phyloP scores from a whole-genome alignment of 768 basidiomycete genomes.

The Rhizopogon vinicolor region DNA sequence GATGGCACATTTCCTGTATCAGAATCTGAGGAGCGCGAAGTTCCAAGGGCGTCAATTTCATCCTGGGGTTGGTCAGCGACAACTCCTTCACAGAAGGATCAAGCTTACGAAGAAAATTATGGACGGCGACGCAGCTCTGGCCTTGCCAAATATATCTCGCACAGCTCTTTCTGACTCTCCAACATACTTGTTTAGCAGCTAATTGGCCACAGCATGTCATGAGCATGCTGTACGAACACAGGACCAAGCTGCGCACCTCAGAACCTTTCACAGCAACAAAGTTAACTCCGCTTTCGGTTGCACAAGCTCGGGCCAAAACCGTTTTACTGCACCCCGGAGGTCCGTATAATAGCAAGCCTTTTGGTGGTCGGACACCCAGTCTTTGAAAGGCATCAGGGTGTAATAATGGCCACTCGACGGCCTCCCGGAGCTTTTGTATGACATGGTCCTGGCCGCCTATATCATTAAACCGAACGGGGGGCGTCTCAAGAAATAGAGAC shows the following conservation, averaged over 20 bases:
- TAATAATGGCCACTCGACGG: constrained; percentile 91
- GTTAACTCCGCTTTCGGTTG: constrained; percentile 91
- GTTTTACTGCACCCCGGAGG: constrained; percentile 99
- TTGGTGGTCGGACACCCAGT: constrained; percentile 83
- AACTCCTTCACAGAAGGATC: not conserved
- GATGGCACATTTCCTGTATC: constrained; percentile 50
- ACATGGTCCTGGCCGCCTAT: constrained; percentile 83
- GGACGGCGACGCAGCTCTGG: constrained; percentile 88
- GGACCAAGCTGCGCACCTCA: constrained; percentile 55
- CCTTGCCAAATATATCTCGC: constrained; percentile 93
- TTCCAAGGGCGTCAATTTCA: constrained; percentile 93
- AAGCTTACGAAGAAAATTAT: constrained; percentile 90
- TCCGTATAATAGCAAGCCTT: constrained; percentile 89
- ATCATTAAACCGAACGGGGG: constrained; percentile 77
- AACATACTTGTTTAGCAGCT: constrained; percentile 96
- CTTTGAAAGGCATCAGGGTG: constrained; percentile 85
- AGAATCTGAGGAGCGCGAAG: constrained; percentile 55
- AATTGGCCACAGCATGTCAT: constrained; percentile 5
- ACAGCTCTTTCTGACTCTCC: constrained; percentile 96
- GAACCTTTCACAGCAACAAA: constrained; percentile 97
- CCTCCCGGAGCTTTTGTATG: constrained; percentile 84
- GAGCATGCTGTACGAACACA: not conserved
- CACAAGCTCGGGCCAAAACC: constrained; percentile 85
- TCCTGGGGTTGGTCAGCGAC: constrained; percentile 51
- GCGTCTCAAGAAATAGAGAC: constrained; percentile 85